Percentiles rank a stretch among this genome's conserved stretches.
Evolutionary conservation across 2,329 filamentous ascomycete species (phyloP).

Genomic region (Phoma sp.): DNA sequence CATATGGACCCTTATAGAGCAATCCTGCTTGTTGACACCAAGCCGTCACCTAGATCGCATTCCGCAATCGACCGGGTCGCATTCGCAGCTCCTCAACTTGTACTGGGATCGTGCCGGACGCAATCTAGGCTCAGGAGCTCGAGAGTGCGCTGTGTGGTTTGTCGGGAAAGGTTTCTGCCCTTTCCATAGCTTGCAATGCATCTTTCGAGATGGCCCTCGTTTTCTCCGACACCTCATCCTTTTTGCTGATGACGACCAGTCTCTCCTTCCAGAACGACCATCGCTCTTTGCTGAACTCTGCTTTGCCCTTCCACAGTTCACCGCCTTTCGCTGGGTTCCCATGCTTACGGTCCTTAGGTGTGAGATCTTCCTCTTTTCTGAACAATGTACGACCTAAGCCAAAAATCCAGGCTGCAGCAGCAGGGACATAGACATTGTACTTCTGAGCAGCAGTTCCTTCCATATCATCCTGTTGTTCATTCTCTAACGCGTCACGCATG

Average conservation of each 20-base stretch:
- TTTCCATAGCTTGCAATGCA: constrained; percentile 38
- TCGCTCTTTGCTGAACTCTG: constrained; percentile 39
- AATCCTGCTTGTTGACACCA: too few species aligned
- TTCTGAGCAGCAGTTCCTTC: constrained; percentile 28
- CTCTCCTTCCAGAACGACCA: constrained; percentile 44
- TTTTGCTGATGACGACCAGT: constrained; percentile 30
- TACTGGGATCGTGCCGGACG: too few species aligned
- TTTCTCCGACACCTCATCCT: constrained; percentile 28
- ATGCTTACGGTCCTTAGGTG: constrained; percentile 31
- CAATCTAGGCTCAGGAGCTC: too few species aligned
- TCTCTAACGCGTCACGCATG: constrained; percentile 39
- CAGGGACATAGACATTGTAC: constrained; percentile 36
- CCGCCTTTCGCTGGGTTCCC: constrained; percentile 40
- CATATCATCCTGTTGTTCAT: constrained; percentile 20
- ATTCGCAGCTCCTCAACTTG: too few species aligned
- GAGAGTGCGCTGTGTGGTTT: too few species aligned
- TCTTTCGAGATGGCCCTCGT: constrained; percentile 33
- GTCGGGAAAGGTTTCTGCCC: constrained; percentile 26
- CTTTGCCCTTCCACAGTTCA: constrained; percentile 36
- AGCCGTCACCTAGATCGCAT: too few species aligned
- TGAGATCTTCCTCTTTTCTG: constrained; percentile 34
- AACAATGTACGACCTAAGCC: constrained; percentile 29
- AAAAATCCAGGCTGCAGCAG: constrained; percentile 39
- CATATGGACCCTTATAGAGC: too few species aligned
- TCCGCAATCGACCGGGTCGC: too few species aligned